Percentiles rank a stretch among this genome's conserved stretches.
Conservation (phyloP, 108 stramenopile species). For the Bacterosira constricta region DNA sequence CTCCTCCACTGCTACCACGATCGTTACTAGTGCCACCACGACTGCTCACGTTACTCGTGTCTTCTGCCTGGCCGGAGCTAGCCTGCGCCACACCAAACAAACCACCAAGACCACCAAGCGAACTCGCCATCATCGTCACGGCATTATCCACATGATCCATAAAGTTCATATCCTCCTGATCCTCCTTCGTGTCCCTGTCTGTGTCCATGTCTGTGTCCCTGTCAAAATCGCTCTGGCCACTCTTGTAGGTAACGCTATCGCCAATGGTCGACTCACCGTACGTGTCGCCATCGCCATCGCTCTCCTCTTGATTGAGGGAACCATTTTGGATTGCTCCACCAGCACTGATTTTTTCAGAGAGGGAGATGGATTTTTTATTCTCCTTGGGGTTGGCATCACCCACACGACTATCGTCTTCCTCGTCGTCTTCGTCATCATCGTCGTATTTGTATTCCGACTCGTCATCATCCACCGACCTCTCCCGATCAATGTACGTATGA, state of each 20-base stretch:
- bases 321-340: neutral
- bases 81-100: conserved; percentile 1
- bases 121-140: conserved; percentile 22
- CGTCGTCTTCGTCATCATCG: conserved; percentile 9
- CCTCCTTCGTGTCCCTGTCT: too few relatives aligned
- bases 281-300: conserved; percentile 24
- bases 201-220: neutral
- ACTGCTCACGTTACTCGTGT: neutral
- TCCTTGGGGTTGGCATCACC: neutral
- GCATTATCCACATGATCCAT: conserved; percentile 40
- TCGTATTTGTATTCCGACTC: neutral
- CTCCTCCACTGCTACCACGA: neutral
- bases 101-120: conserved; percentile 39
- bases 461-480: too few relatives aligned
- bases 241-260: conserved; percentile 28
- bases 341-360: neutral
- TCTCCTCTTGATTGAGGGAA: conserved; percentile 8
- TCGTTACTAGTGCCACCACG: neutral
- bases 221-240: conserved; percentile 5
- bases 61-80: neutral
- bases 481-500: conserved; percentile 24
- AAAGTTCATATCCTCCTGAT: conserved; percentile 7
- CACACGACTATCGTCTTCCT: neutral
- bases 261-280: conserved; percentile 37
- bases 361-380: neutral